phyloP scores from a whole-genome alignment of 2,329 filamentous ascomycete species.

The Podosphaera leucotricha region DNA sequence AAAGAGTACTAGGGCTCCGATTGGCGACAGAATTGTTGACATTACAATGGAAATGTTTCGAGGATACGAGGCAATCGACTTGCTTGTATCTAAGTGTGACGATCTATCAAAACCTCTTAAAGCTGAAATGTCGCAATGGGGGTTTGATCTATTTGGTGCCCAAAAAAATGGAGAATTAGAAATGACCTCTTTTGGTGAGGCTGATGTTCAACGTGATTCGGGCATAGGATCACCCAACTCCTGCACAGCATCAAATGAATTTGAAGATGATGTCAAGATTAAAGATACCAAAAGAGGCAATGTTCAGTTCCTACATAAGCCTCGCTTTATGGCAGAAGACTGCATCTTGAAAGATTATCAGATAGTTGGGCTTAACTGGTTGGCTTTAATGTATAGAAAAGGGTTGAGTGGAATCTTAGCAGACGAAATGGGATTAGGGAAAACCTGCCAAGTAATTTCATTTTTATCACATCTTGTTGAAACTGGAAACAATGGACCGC shows the following conservation, averaged over 20 bases:
- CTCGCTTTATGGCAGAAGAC: conserved; percentile 50
- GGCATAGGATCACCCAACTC: conserved; percentile 40
- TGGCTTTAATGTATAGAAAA: conserved; percentile 59
- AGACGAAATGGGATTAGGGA: conserved; percentile 92
- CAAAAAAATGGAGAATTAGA: conserved; percentile 35
- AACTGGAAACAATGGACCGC: conserved; percentile 40
- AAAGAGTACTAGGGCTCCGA: conserved; percentile 22
- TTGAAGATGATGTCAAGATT: conserved; percentile 20
- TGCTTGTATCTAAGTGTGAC: conserved; percentile 56
- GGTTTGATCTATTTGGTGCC: conserved; percentile 36
- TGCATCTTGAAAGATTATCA: conserved; percentile 81
- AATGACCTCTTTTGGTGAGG: conserved; percentile 23
- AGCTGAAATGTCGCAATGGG: conserved; percentile 42
- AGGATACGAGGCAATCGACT: conserved; percentile 63
- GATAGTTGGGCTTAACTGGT: conserved; percentile 84
- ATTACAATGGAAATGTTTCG: conserved; percentile 49
- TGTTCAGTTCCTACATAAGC: conserved; percentile 26
- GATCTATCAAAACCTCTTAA: conserved; percentile 42
- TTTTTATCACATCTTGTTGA: conserved; percentile 69
- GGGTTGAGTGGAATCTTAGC: conserved; percentile 74
- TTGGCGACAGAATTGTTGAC: conserved; percentile 44
- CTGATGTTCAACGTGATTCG: conserved; percentile 29
- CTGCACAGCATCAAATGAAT: conserved; percentile 14
- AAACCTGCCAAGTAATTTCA: conserved; percentile 90
- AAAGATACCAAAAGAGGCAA: conserved; percentile 8